A percentile compares a stretch with the other conserved stretches of the same genome.
These are phyloP conservation scores for Stephania yunnanensis DNA, from an alignment of 164 flowering plant species.

Conservation along the genomic window DNA sequence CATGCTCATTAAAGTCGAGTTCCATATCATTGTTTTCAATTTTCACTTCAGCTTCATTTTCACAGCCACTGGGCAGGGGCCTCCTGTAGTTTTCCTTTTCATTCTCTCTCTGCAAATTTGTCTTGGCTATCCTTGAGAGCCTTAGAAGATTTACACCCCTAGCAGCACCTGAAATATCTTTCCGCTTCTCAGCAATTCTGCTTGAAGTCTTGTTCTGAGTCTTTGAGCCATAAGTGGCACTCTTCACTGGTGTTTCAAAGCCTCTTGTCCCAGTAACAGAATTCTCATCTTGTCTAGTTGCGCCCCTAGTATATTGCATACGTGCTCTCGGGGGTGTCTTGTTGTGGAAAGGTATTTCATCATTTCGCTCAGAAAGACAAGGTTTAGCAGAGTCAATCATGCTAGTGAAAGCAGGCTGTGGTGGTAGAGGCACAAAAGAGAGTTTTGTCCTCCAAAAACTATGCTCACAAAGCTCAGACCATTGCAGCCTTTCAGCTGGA, in stretches of 20 bases:
- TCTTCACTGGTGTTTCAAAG: slow-evolving; percentile 58
- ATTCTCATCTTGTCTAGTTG: slow-evolving; percentile 53
- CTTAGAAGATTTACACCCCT: slow-evolving; percentile 75
- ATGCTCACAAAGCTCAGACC: slow-evolving; percentile 86
- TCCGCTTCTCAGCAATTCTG: slow-evolving; percentile 48
- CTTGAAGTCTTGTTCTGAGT: slow-evolving; percentile 49
- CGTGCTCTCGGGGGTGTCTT: slow-evolving; percentile 64
- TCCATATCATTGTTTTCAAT: slow-evolving; percentile 97
- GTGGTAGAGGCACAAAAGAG: slow-evolving; percentile 53
- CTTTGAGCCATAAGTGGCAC: slow-evolving; percentile 41
- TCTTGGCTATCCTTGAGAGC: slow-evolving; percentile 90
- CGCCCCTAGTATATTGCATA: slow-evolving; percentile 46
- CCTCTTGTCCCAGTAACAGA: slow-evolving; percentile 36
- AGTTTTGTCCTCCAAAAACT: slow-evolving; percentile 76
- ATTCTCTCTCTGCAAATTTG: slow-evolving; percentile 84
- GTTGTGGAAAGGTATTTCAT: slow-evolving; percentile 51
- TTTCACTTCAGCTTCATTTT: slow-evolving; percentile 83
- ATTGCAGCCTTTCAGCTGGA: slow-evolving; percentile 87
- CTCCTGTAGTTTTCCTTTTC: slow-evolving; percentile 94
- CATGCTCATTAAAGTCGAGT: slow-evolving; percentile 89
- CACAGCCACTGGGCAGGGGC: slow-evolving; percentile 57
- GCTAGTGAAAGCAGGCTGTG: slow-evolving; percentile 79
- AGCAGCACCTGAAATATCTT: slow-evolving; percentile 43
- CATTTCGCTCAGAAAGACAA: slow-evolving; percentile 70
- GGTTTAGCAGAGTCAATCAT: slow-evolving; percentile 64